A percentile compares a stretch with the other conserved stretches of the same genome.
phyloP scores from a whole-genome alignment of 371 early-diverging fungal genomes.

The Mortierella sp. region DNA sequence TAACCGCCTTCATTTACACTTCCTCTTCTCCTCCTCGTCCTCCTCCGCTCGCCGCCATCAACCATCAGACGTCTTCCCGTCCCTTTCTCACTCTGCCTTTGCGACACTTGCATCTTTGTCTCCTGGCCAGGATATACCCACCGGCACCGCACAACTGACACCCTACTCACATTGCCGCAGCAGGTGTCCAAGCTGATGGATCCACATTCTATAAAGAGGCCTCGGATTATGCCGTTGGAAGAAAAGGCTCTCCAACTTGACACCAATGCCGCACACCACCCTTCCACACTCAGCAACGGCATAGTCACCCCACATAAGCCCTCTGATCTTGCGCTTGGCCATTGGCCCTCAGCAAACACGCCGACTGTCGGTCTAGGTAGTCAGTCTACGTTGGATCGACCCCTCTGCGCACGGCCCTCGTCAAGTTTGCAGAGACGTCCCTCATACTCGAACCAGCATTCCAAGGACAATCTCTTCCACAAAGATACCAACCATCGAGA shows the following conservation, averaged over 20 bases:
- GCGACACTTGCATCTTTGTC: background rate
- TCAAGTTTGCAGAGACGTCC: slow-evolving; percentile 5
- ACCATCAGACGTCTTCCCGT: no score
- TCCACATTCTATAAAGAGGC: slow-evolving; percentile 41
- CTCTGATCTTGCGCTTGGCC: background rate
- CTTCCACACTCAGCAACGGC: background rate
- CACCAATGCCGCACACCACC: background rate
- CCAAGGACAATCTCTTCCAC: slow-evolving; percentile 40
- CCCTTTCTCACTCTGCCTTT: background rate
- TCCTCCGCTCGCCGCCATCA: no score
- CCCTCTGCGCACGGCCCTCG: no score
- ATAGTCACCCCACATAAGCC: background rate
- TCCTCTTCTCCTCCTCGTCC: no score
- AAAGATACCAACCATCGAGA: slow-evolving; percentile 28
- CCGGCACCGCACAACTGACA: no score
- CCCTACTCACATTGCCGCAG: no score
- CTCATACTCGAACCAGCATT: slow-evolving; percentile 13
- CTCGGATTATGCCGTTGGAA: slow-evolving; percentile 37
- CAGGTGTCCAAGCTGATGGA: no score
- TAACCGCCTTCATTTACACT: no score
- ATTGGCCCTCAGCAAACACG: slow-evolving; percentile 3
- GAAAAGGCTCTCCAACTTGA: background rate
- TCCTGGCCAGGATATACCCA: no score
- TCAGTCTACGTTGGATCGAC: no score
- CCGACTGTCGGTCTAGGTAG: slow-evolving; percentile 16